A percentile compares a stretch with the other conserved stretches of the same genome.
phyloP scores from a whole-genome alignment of 2,329 filamentous ascomycete genomes.

The Macroventuria anomochaeta region DNA sequence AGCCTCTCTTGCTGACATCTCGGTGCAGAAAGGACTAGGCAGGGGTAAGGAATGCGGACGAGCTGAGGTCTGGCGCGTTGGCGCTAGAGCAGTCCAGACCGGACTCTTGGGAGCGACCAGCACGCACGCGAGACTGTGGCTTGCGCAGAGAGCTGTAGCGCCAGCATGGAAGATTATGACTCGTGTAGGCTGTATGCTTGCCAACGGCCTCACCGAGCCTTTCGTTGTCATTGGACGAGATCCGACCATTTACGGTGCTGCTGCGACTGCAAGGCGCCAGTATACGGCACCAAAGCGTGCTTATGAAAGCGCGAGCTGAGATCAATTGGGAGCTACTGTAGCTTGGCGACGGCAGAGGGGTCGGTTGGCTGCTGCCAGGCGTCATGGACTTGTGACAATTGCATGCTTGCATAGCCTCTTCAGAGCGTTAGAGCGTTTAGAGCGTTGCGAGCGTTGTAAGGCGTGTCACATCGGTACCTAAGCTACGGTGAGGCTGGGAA shows the following conservation, averaged over 20 bases:
- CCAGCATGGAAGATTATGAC: too few relatives aligned
- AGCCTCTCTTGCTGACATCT: background rate
- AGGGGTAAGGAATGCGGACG: background rate
- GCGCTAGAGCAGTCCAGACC: conserved; percentile 17
- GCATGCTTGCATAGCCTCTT: conserved; percentile 4
- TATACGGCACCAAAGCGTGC: background rate
- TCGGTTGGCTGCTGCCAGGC: conserved; percentile 4
- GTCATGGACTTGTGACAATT: conserved; percentile 8
- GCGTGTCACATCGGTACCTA: background rate
- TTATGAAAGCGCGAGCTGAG: background rate
- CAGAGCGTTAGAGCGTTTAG: background rate
- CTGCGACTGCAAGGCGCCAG: background rate
- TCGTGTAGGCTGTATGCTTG: background rate
- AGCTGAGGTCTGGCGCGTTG: conserved; percentile 2
- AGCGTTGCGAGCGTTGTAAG: background rate
- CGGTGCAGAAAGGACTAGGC: background rate
- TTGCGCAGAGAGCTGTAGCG: conserved; percentile 5
- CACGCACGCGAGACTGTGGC: conserved; percentile 12
- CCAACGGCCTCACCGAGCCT: conserved; percentile 9
- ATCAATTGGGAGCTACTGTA: background rate
- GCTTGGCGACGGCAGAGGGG: background rate
- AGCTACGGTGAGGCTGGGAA: conserved; percentile 1
- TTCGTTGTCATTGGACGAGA: background rate
- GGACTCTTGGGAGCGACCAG: background rate
- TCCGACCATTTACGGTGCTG: background rate